Conservation (phyloP, 2,329 filamentous ascomycete species). For the Sarocladiaceae sp. region DNA sequence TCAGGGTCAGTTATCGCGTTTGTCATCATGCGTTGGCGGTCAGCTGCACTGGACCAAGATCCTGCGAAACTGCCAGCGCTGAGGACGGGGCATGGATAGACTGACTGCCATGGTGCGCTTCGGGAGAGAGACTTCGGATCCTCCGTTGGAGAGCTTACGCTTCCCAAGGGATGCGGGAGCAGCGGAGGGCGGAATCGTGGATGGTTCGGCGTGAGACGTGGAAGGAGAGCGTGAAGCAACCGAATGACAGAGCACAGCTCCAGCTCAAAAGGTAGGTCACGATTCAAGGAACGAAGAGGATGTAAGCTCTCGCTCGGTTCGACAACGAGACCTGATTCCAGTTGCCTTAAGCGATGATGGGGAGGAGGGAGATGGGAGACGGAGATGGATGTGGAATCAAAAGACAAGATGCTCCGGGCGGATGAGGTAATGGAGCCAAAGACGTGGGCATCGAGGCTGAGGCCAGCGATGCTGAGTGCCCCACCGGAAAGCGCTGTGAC, state of each 20-base stretch:
- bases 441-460: constrained; percentile 1
- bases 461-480: not conserved
- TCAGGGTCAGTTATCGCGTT: too few relatives aligned
- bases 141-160: constrained; percentile 59
- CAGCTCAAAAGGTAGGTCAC: not conserved
- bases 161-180: constrained; percentile 53
- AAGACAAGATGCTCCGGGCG: not conserved
- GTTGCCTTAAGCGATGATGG: not conserved
- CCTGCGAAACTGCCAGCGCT: not conserved
- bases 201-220: constrained; percentile 11
- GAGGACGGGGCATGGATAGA: constrained; percentile 14
- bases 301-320: too few relatives aligned
- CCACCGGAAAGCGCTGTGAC: not conserved
- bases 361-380: not conserved
- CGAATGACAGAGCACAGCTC: constrained; percentile 5
- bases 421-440: constrained; percentile 7
- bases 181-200: constrained; percentile 28
- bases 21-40: too few relatives aligned
- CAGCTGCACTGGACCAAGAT: too few relatives aligned
- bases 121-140: constrained; percentile 42
- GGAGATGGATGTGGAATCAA: not conserved
- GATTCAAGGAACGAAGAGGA: not conserved
- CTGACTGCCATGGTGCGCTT: constrained; percentile 59
- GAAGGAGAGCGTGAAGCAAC: not conserved
- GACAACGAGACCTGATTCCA: not conserved